Evolutionary conservation across 192 early-diverging fungal genomes (phyloP).

Genomic region (Umbelopsis vinacea): DNA sequence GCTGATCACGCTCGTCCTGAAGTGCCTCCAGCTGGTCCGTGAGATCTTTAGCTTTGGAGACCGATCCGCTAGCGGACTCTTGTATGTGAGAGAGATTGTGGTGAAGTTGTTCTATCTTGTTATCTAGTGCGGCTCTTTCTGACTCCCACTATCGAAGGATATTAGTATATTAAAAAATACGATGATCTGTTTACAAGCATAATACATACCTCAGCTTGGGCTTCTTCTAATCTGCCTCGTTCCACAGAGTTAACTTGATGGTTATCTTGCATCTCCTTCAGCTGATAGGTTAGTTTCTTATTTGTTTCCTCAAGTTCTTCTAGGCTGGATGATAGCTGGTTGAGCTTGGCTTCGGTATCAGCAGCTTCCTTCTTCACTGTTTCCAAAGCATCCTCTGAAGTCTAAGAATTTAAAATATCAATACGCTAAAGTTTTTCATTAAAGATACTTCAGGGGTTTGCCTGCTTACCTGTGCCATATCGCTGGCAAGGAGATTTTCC

Average conservation of each 20-base stretch:
- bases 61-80: not conserved
- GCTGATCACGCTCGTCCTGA: not conserved
- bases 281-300: slow-evolving; percentile 15
- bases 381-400: slow-evolving; percentile 1
- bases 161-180: not conserved
- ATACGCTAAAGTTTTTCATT: no score
- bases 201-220: not conserved
- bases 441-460: no score
- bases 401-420: not conserved
- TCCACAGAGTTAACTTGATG: not conserved
- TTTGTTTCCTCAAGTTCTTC: slow-evolving; percentile 1
- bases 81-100: not conserved
- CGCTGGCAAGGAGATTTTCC: slow-evolving; percentile 46
- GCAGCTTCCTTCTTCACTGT: slow-evolving; percentile 1
- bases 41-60: not conserved
- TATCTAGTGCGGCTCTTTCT: not conserved
- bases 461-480: slow-evolving; percentile 31
- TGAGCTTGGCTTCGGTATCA: slow-evolving; percentile 5
- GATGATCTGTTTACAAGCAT: not conserved
- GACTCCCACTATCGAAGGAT: not conserved
- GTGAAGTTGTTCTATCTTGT: not conserved
- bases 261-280: slow-evolving; percentile 19
- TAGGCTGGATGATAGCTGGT: slow-evolving; percentile 1
- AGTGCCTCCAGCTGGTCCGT: not conserved
- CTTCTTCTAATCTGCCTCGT: not conserved